Conservation (phyloP, 2,329 filamentous ascomycete species). For the Fusarium tupiense region DNA sequence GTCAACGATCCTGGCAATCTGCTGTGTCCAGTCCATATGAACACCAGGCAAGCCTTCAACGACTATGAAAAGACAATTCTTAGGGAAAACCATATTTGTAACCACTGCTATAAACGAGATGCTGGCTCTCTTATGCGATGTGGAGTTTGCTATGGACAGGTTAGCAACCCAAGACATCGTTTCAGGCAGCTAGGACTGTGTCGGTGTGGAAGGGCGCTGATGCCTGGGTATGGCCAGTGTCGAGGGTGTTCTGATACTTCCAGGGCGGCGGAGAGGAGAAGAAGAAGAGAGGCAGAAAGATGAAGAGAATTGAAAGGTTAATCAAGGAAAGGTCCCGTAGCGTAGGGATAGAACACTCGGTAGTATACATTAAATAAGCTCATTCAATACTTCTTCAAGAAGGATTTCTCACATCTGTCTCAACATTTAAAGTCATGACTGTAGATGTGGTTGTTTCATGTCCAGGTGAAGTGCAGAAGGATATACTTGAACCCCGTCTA, state of each 20-base stretch:
- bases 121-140: background rate
- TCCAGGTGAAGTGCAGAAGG: background rate
- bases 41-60: background rate
- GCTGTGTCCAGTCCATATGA: background rate
- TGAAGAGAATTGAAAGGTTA: background rate
- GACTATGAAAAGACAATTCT: background rate
- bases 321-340: background rate
- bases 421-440: accelerated
- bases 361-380: background rate
- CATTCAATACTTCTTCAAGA: too few species aligned
- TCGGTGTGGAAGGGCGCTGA: background rate
- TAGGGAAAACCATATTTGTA: background rate
- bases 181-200: background rate
- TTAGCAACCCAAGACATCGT: background rate
- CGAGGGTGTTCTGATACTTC: background rate
- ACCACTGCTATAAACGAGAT: background rate
- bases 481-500: background rate
- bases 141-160: background rate
- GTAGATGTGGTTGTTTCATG: background rate
- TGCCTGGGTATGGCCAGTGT: background rate
- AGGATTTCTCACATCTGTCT: too few species aligned
- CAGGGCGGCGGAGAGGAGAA: background rate
- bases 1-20: background rate
- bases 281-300: background rate
- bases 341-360: background rate